These are phyloP conservation scores for Aschersonia sp. DNA, from an alignment of 2,329 filamentous ascomycete species.

Conservation along the genomic window DNA sequence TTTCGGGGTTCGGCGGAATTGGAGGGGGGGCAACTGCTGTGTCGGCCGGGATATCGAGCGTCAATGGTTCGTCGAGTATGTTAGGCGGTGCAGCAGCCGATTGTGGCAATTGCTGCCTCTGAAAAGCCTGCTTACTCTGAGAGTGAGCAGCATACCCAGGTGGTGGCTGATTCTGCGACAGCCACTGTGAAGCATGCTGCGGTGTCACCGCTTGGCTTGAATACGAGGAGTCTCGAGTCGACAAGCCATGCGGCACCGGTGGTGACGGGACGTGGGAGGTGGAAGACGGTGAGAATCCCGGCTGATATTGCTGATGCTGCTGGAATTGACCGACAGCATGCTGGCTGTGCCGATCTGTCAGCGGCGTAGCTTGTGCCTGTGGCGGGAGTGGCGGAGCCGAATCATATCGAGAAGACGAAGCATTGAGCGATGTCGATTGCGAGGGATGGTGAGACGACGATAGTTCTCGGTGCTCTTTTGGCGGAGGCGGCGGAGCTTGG, in stretches of 20 bases:
- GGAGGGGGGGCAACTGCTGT: slow-evolving; percentile 56
- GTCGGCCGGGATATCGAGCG: slow-evolving; percentile 31
- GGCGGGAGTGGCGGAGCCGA: slow-evolving; percentile 30
- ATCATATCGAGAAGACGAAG: slow-evolving; percentile 27
- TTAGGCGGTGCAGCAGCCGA: slow-evolving; percentile 29
- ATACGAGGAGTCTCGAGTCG: slow-evolving; percentile 1
- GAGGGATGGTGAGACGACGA: slow-evolving; percentile 11
- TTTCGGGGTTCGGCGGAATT: slow-evolving; percentile 90
- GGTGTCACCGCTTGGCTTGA: slow-evolving; percentile 1
- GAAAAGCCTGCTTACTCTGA: neutral
- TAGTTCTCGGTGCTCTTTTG: slow-evolving; percentile 17
- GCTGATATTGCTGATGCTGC: slow-evolving; percentile 7
- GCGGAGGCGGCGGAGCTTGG: slow-evolving; percentile 41
- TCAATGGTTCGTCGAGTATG: slow-evolving; percentile 41
- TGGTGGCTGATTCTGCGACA: slow-evolving; percentile 7
- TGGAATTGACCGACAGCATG: slow-evolving; percentile 5
- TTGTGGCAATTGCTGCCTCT: slow-evolving; percentile 7
- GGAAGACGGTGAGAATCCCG: neutral
- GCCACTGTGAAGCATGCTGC: slow-evolving; percentile 9
- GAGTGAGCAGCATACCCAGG: slow-evolving; percentile 3
- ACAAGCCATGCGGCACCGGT: neutral
- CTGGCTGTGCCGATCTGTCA: slow-evolving; percentile 1
- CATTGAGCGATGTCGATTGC: slow-evolving; percentile 9
- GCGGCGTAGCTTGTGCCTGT: slow-evolving; percentile 9
- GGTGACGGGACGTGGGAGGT: neutral